Evolutionary conservation across 352 stramenopile genomes (phyloP), one percentile per base, ranked within the genome.

Genomic region (Thraustotheca clavata): DNA sequence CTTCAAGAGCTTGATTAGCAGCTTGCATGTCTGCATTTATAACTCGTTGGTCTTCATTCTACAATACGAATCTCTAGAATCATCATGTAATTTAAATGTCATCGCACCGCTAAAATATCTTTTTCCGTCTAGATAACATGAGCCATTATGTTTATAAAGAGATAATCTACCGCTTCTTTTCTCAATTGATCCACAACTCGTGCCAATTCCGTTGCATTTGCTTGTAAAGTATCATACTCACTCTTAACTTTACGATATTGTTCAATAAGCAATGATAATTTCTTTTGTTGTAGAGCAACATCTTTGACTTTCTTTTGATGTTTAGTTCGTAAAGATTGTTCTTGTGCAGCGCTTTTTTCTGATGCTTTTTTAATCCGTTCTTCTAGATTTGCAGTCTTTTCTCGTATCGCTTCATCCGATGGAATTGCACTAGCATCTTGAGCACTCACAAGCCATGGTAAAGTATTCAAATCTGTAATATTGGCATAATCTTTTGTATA

Each of bases 401-500:
- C 84, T 35, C 83, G 82, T 76, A 91, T 89, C 49, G 91, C 69
- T 67, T 92, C 85, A 61, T 94, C 85, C 1, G 80, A 90, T 16
- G 81, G 83, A 7, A 83, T 83, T 16, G 79, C 75, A 27, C 76
- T 81, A 49, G 81, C 68, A 46, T 94, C 85, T 32, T 86, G 75
- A 6, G 76, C 85, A 47, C 88, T 94, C 31, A 94, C 80, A 61
- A 94, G 75, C 85, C 85, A 94, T 71, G 81, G 83, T 7, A 94
- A 77, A 35, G 91, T 77, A 26, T 75, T 83, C 29, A 94, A 63
- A 40, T 68, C 60, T 65, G 80, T 84, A 39, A 94, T 86, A 59
- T 83, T 94, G 67, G 91, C 81, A 68, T 94, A 94, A 63, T 94
- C 85, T 49, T 92, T 94, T 46, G 85, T 94, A 68, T 86, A 91